phyloP scores from a whole-genome alignment of 768 basidiomycete species.

The Glaciozyma martinii region DNA sequence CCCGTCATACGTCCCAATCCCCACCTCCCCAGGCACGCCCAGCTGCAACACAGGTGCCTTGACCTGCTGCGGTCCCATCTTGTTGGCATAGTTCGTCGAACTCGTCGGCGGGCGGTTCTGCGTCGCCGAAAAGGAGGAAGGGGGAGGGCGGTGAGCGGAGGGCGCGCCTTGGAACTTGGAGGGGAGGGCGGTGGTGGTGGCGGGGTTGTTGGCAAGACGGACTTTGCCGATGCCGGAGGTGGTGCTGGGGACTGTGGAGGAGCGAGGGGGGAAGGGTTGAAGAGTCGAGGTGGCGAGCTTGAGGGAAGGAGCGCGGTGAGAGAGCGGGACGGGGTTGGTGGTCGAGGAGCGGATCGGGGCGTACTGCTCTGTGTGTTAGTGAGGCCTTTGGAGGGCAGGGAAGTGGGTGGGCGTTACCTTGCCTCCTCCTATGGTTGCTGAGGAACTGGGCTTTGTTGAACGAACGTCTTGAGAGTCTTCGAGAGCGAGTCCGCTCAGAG shows the following conservation, averaged over 20 bases:
- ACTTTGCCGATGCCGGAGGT: neutral
- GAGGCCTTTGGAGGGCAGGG: rapidly evolving
- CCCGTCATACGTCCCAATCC: constrained; percentile 86
- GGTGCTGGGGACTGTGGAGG: neutral
- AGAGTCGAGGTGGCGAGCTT: constrained; percentile 5
- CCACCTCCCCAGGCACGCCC: neutral
- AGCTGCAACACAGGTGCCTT: too few relatives aligned
- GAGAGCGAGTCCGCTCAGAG: too few relatives aligned
- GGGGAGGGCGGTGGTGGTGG: constrained; percentile 5
- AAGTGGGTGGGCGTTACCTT: neutral
- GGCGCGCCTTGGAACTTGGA: constrained; percentile 17
- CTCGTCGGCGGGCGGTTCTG: too few relatives aligned
- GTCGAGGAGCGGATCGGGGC: constrained; percentile 15
- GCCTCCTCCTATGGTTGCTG: too few relatives aligned
- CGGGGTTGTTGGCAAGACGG: neutral
- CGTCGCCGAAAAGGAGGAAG: neutral
- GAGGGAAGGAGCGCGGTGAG: constrained; percentile 19
- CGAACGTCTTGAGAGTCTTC: too few relatives aligned
- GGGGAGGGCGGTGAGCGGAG: neutral
- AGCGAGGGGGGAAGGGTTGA: neutral
- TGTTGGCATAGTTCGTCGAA: too few relatives aligned
- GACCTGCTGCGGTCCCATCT: too few relatives aligned
- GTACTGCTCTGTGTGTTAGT: neutral
- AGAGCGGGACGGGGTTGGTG: constrained; percentile 8
- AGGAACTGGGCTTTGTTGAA: too few relatives aligned